phyloP scores from a whole-genome alignment of 2,329 filamentous ascomycete species.

The Aspergillus flavus region DNA sequence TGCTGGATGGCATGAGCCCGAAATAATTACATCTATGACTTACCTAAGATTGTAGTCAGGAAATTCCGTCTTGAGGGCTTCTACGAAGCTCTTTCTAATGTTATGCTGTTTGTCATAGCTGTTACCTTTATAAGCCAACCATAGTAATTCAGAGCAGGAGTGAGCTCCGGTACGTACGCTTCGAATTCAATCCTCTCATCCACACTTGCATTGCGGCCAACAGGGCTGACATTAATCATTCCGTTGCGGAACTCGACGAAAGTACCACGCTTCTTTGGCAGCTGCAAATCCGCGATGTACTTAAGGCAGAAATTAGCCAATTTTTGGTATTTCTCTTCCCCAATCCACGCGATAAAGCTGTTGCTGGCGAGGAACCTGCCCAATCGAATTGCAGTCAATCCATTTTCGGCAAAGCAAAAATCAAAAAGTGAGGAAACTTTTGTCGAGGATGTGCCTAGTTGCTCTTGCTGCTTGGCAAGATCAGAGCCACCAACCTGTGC shows the following conservation, averaged over 20 bases:
- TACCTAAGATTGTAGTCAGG: constrained; percentile 81
- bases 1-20: not conserved
- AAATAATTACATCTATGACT: constrained; percentile 40
- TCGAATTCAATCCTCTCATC: constrained; percentile 83
- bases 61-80: constrained; percentile 77
- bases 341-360: constrained; percentile 90
- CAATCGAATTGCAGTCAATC: constrained; percentile 84
- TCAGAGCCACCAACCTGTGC: constrained; percentile 78
- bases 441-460: constrained; percentile 72
- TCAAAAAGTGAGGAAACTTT: constrained; percentile 86
- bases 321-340: constrained; percentile 73
- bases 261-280: constrained; percentile 67
- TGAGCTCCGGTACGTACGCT: constrained; percentile 41
- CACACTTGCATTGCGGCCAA: constrained; percentile 76
- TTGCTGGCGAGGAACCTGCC: constrained; percentile 74
- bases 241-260: constrained; percentile 68
- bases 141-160: not conserved
- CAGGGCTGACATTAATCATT: constrained; percentile 67
- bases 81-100: constrained; percentile 76
- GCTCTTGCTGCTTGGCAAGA: constrained; percentile 92
- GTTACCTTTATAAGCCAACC: constrained; percentile 14
- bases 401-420: constrained; percentile 97
- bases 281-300: constrained; percentile 63
- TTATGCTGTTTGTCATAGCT: constrained; percentile 75
- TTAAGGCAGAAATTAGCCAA: constrained; percentile 59